Percentiles rank a stretch among this genome's conserved stretches.
phyloP scores from a whole-genome alignment of 495 filamentous ascomycete species.

The Cudoniella acicularis region DNA sequence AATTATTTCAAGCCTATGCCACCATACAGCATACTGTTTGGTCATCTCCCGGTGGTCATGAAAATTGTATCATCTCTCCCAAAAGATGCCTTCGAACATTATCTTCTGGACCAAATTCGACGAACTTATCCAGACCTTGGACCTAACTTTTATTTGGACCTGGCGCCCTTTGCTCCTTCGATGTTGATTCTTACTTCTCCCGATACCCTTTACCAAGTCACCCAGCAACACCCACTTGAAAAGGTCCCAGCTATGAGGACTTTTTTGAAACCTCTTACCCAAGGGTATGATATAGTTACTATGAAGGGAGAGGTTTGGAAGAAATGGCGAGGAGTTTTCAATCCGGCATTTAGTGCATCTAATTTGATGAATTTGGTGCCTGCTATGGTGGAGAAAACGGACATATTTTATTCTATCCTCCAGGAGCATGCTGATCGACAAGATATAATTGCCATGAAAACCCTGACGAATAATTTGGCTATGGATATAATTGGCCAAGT shows the following conservation, averaged over 20 bases:
- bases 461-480: slow-evolving; percentile 31
- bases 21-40: not conserved
- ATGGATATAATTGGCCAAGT: slow-evolving; percentile 43
- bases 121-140: not conserved
- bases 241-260: not conserved
- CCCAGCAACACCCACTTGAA: not conserved
- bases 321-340: slow-evolving; percentile 30
- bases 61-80: not conserved
- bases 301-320: slow-evolving; percentile 1
- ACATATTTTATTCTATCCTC: slow-evolving; percentile 33
- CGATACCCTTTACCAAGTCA: not conserved
- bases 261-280: not conserved
- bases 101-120: not conserved
- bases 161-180: not conserved
- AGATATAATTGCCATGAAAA: slow-evolving; percentile 34
- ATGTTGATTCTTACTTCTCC: not conserved
- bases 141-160: not conserved
- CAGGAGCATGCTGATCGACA: slow-evolving; percentile 25
- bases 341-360: slow-evolving; percentile 40
- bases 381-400: slow-evolving; percentile 36
- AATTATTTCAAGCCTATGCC: not conserved
- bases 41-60: not conserved
- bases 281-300: not conserved
- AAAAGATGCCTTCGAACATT: not conserved
- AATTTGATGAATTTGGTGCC: slow-evolving; percentile 39